Evolutionary conservation across 345 rosid genomes (phyloP), one percentile per base, ranked within the genome.

Genomic region (Crucihimalaya himalaica): DNA sequence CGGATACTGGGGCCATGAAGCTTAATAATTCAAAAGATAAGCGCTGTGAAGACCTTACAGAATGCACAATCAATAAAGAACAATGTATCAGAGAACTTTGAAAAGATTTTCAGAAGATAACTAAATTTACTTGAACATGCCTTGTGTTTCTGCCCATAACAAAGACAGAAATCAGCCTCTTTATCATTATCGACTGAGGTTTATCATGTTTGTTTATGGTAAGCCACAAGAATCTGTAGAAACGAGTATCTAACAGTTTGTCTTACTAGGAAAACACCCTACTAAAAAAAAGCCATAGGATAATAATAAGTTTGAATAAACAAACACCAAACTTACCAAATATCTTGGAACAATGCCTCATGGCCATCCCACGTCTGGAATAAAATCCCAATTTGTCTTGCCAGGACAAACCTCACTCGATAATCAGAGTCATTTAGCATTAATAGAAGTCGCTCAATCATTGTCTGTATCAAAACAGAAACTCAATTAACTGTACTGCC

Each of bases 351-450:
- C 70, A 94, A 87, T 63, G 89, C 97, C 76, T 79, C 87, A 70
- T 94, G 98, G 14, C 98, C 98, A 73, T 94, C 98, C 98, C 98
- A 94, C 57, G 97, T 94, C 76, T 91, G 91, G 79, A 94, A 91
- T 20, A 94, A 89, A 84, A 91, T 84, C 75, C 87, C 90, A 82
- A 94, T 88, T 39, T 78, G 69, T 75, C 81, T 85, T 45, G 88
- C 92, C 76, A 89, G 71, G 47, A 78, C 84, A 72, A 84, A 75
- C 82, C 98, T 82, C 68, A 91, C 98, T 75, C 96, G 90, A 82
- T 86, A 94, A 79, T 91, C 96, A 75, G 91, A 86, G 88, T 94
- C 96, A 56, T 63, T 86, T 46, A 94, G 86, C 85, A 89, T 80
- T 58, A 65, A 74, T 47, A 94, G 70, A 66, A 94, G 77, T 74